These are phyloP conservation scores for Colletotrichum caudatum DNA, from an alignment of 2,329 filamentous ascomycete genomes.

Conservation along the genomic window DNA sequence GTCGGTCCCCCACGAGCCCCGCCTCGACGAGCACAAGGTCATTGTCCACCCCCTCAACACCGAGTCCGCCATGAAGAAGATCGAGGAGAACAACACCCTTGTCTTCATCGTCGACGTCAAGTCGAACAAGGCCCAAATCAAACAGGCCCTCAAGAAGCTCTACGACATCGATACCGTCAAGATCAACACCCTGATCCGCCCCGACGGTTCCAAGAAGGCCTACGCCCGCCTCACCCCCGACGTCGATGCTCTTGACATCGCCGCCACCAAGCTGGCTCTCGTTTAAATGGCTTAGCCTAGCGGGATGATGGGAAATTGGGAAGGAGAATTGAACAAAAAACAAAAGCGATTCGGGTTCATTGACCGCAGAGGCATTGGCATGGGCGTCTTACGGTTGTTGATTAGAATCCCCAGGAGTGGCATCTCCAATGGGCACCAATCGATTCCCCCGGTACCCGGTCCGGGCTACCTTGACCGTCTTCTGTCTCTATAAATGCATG, in stretches of 20 bases:
- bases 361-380: constrained; percentile 42
- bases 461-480: constrained; percentile 33
- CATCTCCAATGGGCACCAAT: constrained; percentile 33
- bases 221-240: constrained; percentile 95
- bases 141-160: constrained; percentile 97
- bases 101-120: constrained; percentile 97
- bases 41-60: constrained; percentile 99
- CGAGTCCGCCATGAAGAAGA: constrained; percentile 99
- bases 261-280: constrained; percentile 97
- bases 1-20: constrained; percentile 88
- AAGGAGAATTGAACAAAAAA: background rate
- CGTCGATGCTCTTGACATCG: constrained; percentile 98
- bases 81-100: constrained; percentile 99
- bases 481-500: constrained; percentile 22
- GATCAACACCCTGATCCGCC: constrained; percentile 99
- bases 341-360: constrained; percentile 40
- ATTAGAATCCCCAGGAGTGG: constrained; percentile 34
- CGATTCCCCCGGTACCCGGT: constrained; percentile 35
- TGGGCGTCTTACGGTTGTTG: constrained; percentile 43
- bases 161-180: constrained; percentile 98
- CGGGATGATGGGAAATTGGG: constrained; percentile 17
- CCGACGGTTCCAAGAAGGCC: constrained; percentile 98
- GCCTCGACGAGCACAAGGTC: constrained; percentile 97
- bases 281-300: constrained; percentile 72
- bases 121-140: constrained; percentile 99